Percentiles rank a stretch among this genome's conserved stretches.
These are phyloP conservation scores for Claviceps sp. DNA, from an alignment of 2,329 filamentous ascomycete species.

Conservation along the genomic window DNA sequence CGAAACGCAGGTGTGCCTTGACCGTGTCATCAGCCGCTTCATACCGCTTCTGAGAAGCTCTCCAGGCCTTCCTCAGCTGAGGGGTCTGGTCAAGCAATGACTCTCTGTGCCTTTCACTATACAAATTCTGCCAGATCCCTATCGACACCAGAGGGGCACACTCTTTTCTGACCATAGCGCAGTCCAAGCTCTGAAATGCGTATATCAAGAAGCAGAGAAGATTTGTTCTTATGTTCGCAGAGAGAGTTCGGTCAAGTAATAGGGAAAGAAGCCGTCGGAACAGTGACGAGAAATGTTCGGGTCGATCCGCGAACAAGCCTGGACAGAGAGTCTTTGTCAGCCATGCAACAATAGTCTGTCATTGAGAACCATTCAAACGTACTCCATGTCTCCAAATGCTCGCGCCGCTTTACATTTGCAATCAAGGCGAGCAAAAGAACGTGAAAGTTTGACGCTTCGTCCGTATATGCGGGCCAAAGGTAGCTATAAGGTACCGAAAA, in stretches of 20 bases:
- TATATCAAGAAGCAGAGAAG: constrained; percentile 83
- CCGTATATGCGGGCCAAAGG: constrained; percentile 84
- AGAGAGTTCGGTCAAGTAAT: constrained; percentile 58
- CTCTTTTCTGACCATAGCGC: constrained; percentile 79
- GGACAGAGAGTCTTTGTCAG: constrained; percentile 7
- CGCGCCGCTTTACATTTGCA: constrained; percentile 75
- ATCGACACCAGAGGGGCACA: constrained; percentile 92
- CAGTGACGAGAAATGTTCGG: constrained; percentile 72
- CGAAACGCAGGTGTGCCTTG: constrained; percentile 74
- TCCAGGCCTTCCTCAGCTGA: constrained; percentile 82
- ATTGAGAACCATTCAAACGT: constrained; percentile 15
- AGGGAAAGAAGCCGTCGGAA: constrained; percentile 85
- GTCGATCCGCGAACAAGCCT: constrained; percentile 64
- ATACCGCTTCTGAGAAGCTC: constrained; percentile 71
- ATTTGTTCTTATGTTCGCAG: constrained; percentile 57
- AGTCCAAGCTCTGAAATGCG: constrained; percentile 89
- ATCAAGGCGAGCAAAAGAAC: constrained; percentile 77
- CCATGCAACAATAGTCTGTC: constrained; percentile 3
- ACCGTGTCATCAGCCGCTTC: constrained; percentile 70
- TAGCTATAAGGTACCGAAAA: constrained; percentile 40
- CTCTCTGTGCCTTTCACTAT: constrained; percentile 62
- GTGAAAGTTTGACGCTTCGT: constrained; percentile 83
- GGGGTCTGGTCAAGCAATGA: constrained; percentile 55
- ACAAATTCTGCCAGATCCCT: constrained; percentile 87
- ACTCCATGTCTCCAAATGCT: constrained; percentile 82